Conservation (phyloP, 2,329 filamentous ascomycete genomes). For the Pleomassaria siparia region DNA sequence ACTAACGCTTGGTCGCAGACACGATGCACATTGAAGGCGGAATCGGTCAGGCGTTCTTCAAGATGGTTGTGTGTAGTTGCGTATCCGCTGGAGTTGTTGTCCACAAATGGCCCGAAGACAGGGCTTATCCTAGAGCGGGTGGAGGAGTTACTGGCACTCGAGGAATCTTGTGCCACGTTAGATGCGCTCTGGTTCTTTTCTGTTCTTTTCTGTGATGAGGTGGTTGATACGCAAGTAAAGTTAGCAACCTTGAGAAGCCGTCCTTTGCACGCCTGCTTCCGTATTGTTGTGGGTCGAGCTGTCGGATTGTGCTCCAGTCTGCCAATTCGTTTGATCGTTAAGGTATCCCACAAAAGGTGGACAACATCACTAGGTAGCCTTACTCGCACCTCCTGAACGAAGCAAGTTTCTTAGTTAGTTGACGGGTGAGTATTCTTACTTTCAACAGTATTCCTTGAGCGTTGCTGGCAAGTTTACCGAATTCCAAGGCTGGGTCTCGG, state of each 20-base stretch:
- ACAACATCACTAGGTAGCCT: conserved; percentile 21
- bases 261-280: neutral
- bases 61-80: neutral
- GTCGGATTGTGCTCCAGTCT: neutral
- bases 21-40: too few relatives aligned
- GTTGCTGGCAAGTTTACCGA: neutral
- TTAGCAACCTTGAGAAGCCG: too few relatives aligned
- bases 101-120: neutral
- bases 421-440: conserved; percentile 21
- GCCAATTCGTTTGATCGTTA: neutral
- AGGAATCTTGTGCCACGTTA: neutral
- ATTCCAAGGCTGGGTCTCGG: conserved; percentile 32
- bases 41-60: too few relatives aligned
- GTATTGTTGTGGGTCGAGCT: neutral
- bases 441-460: neutral
- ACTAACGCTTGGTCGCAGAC: neutral
- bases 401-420: conserved; percentile 43
- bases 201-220: neutral
- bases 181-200: neutral
- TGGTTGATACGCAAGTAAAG: neutral
- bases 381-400: conserved; percentile 35
- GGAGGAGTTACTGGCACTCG: neutral
- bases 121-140: neutral
- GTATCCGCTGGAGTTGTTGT: neutral
- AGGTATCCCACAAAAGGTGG: conserved; percentile 10